These are phyloP conservation scores for Trichoderma orchidacearum DNA, from an alignment of 495 filamentous ascomycete genomes.

Conservation along the genomic window DNA sequence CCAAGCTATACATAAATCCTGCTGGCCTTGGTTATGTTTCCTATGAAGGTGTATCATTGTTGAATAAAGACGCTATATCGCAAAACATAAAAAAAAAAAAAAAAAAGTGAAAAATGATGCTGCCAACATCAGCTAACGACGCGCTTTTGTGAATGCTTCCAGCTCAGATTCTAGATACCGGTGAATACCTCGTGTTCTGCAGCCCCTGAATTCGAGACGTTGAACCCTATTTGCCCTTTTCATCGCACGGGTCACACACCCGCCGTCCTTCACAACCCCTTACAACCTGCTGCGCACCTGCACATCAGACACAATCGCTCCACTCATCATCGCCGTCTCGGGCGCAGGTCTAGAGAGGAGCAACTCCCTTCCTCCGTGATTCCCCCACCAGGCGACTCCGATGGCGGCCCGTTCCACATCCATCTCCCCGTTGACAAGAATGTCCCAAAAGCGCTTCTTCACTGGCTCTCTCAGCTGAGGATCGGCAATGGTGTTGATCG, in stretches of 20 bases:
- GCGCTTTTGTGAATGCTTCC: too few species aligned
- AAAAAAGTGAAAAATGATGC: too few species aligned
- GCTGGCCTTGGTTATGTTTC: background rate
- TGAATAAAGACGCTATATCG: background rate
- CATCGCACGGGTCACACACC: background rate
- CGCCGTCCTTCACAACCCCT: background rate
- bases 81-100: too few species aligned
- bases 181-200: too few species aligned
- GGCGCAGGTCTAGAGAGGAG: conserved; percentile 12
- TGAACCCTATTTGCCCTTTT: background rate
- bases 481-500: conserved; percentile 51
- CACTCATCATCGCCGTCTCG: conserved; percentile 28
- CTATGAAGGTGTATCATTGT: background rate
- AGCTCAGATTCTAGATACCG: too few species aligned
- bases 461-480: conserved; percentile 47
- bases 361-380: conserved; percentile 25
- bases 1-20: background rate
- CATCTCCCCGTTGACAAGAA: conserved; percentile 76
- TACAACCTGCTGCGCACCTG: conserved; percentile 9
- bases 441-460: conserved; percentile 71
- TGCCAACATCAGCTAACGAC: background rate
- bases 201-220: too few species aligned
- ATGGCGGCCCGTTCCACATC: conserved; percentile 73
- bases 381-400: conserved; percentile 79
- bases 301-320: conserved; percentile 17